Conservation (phyloP, 768 basidiomycete species). For the Leccinum ochraceum region DNA sequence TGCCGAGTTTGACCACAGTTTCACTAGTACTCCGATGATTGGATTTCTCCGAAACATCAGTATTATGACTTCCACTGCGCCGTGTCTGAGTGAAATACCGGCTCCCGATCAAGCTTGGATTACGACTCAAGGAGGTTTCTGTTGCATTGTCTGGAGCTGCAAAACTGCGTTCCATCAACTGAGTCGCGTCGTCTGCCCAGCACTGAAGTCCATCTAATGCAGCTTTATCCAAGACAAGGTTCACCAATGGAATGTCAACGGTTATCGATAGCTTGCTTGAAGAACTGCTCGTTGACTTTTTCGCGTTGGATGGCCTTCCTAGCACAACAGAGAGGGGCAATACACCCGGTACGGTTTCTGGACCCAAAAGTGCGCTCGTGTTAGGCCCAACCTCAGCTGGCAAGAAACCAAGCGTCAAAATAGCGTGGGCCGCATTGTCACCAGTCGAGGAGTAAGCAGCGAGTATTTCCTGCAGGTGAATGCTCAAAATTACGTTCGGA, state of each 20-base stretch:
- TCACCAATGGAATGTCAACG: constrained; percentile 61
- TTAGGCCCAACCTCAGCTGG: constrained; percentile 18
- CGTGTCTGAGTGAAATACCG: constrained; percentile 61
- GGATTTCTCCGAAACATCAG: constrained; percentile 34
- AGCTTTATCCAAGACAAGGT: constrained; percentile 60
- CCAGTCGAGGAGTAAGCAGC: constrained; percentile 47
- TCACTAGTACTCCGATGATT: constrained; percentile 34
- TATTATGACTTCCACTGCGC: constrained; percentile 40
- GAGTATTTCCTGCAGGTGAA: constrained; percentile 47
- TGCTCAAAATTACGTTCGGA: constrained; percentile 34
- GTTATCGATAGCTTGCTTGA: constrained; percentile 19
- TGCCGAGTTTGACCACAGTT: constrained; percentile 49
- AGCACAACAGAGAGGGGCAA: constrained; percentile 26
- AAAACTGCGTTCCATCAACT: constrained; percentile 55
- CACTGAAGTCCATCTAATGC: constrained; percentile 78
- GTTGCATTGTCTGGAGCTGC: constrained; percentile 21
- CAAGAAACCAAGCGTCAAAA: constrained; percentile 55
- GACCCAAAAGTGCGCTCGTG: constrained; percentile 26
- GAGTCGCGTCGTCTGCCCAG: constrained; percentile 85
- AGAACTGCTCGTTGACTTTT: background rate
- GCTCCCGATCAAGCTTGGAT: constrained; percentile 76
- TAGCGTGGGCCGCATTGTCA: constrained; percentile 40
- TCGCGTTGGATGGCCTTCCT: constrained; percentile 12
- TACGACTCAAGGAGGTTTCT: constrained; percentile 44
- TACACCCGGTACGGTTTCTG: constrained; percentile 17